Evolutionary conservation across 2,329 filamentous ascomycete genomes (phyloP), one percentile per base, ranked within the genome.

Genomic region (Dendryphion nanum): DNA sequence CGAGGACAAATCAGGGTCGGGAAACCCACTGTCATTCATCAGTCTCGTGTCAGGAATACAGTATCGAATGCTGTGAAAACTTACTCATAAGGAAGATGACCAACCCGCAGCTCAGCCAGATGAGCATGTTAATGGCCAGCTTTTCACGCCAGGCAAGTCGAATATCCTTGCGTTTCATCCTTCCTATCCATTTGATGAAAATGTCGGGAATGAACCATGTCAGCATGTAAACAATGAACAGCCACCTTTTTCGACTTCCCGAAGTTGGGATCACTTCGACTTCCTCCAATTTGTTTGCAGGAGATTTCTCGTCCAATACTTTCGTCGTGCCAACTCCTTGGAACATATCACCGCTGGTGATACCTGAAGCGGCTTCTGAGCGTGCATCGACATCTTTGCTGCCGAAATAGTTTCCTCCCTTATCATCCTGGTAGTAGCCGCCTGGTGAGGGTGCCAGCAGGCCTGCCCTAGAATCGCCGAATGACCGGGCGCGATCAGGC

Each of bases 131-230:
- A 76, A 98, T 98, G 37, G 93, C 91, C 42, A 98, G 66, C 75
- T 98, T 98, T 66, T 98, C 93, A 60, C 93, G 79, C 93, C 93
- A 98, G 1, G 93, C 93, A 63, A 86, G 77, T 17, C 90, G 86
- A 6, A 98, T 82, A 64, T 98, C 93, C 62, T 94, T 94, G 44
- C 93, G 86, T 42, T 85, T 79, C 85, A 96, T 96, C 35, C 86
- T 78, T 16, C 91, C 91, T 28, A 95, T 44, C 53, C 75, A 74
- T 37, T 81, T 79, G 61, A 97, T 86, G 30, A 84, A 57, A 53
- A 95, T 86, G 61, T 96, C 90, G 4, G 93, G 93, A 31, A 95
- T 72, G 51, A 83, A 89, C 74, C 82, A 98, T 3, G 93, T 98
- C 44, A 98, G 70, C 20, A 85, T 45, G 60, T 84, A 95, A 23